These are phyloP conservation scores for Staphylotrichum longicolle DNA, from an alignment of 495 filamentous ascomycete genomes.

Conservation along the genomic window DNA sequence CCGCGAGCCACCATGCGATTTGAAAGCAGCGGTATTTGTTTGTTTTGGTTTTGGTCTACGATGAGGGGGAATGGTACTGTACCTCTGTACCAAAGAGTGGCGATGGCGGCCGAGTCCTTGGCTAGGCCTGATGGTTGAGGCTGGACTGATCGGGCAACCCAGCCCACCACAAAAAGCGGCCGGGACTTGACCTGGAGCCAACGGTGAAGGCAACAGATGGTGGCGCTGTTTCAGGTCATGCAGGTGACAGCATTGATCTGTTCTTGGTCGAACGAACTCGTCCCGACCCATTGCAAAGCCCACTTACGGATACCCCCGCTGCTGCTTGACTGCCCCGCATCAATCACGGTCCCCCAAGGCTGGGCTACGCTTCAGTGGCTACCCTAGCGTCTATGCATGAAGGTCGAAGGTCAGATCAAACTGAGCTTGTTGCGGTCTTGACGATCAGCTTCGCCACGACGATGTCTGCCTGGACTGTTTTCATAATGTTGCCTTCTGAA, in stretches of 20 bases:
- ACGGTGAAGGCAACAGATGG: conserved; percentile 1
- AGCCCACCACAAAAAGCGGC: not conserved
- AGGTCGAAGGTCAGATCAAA: conserved; percentile 15
- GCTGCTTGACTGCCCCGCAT: conserved; percentile 5
- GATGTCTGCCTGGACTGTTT: not conserved
- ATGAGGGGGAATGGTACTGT: no score
- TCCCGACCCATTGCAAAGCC: no score
- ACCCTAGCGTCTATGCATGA: not conserved
- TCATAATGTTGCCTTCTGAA: not conserved
- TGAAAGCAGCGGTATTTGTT: no score
- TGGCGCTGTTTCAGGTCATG: conserved; percentile 20
- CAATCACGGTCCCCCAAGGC: not conserved
- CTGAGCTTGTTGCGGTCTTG: conserved; percentile 2
- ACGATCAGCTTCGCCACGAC: conserved; percentile 12
- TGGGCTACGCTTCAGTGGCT: no score
- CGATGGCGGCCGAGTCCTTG: no score
- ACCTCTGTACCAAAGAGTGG: no score
- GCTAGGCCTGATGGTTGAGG: no score
- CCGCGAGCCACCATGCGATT: not conserved
- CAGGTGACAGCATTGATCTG: not conserved
- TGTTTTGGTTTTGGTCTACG: no score
- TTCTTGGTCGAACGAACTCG: no score
- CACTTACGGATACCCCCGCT: not conserved
- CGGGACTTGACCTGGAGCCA: not conserved
- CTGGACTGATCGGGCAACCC: no score